Evolutionary conservation across 139 green algal species (phyloP), one percentile per base, ranked within the genome.

Genomic region (Chara braunii): DNA sequence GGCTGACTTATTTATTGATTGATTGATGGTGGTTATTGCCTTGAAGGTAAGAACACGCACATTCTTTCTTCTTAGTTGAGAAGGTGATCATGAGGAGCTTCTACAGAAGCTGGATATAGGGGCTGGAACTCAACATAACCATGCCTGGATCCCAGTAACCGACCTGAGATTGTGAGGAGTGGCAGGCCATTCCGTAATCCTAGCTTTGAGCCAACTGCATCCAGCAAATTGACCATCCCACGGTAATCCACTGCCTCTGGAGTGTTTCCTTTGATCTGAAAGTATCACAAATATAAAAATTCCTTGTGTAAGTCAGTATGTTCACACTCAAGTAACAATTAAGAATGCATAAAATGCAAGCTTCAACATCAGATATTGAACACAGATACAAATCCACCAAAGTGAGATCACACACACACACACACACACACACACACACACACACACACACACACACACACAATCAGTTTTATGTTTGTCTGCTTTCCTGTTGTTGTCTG

Each of bases 211-310:
- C 26, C 29, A 26, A 73, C 11, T 3, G 58, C 8, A 12, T 11
- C 29, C n/a, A 74, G 8, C 18, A 74, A n/a, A 29, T 74, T 74
- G 18, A 60, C 23, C 2, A 74, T 40, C 2, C 64, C 64, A 9
- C 28, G 30, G 53, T 24, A 74, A 42, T 74, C 64, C 34, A 74
- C 64, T 4, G 64, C 64, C 57, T 74, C 55, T 26, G 64, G 64
- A 36, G 43, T 74, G 44, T 74, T 29, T 8, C 55, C 64, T 8
- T 72, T 74, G 54, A 63, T 63, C 54, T 26, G 62, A 28, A 44
- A 51, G 45, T 24, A 66, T 22, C 11, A 53, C 59, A 14, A 59
- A 59, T 14, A n/a, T 18, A 14, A 59, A 18, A n/a, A n/a, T 53
- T 59, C 12, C 50, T 43, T 48, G 53, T n/a, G n/a, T n/a, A n/a